Base-by-base conservation (phyloP, 306 rosid species). In the Betula pendula region DNA sequence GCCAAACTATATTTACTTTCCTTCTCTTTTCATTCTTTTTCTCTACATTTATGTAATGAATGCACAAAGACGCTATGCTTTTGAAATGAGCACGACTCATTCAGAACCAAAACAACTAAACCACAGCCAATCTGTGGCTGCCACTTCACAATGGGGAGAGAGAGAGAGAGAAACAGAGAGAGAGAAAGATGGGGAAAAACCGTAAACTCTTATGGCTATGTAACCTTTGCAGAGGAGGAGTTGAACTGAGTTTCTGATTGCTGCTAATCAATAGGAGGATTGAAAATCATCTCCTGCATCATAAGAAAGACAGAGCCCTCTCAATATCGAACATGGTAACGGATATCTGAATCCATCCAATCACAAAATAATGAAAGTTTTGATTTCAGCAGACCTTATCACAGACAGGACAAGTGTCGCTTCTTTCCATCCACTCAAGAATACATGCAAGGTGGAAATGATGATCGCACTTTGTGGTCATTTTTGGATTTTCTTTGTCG, bases 401-500 rank as follows among this genome's bases (percentile, higher is more conserved):
- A 73, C 99, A 92, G 59, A 91, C 96, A 8, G 98, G 99, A 78
- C 99, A 96, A 55, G 69, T 81, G 65, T 88, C 93, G 85, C 97
- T 92, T 87, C 99, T 89, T 91, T 96, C 97, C 97, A 87, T 91
- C 99, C 99, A 96, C 81, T 91, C 97, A 50, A 96, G 90, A 91
- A 92, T 92, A 88, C 99, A 96, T 8, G 99, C 94, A 60, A 95
- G 97, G 90, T 95, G 99, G 85, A 89, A 95, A 81, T 92, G 87
- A 87, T 93, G 99, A 42, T 87, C 97, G 24, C 99, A 96, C 75
- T 88, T 87, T 73, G 94, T 84, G 73, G 45, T 40, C 31, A 91
- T 82, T 84, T 90, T 89, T 68, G 99, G 99, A 82, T 96, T 89
- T 84, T 91, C 94, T 1, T 48, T 82, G 56, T 92, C 96, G 67